Evolutionary conservation across 192 early-diverging fungal species (phyloP).

Genomic region (Backusella liffmaniae): DNA sequence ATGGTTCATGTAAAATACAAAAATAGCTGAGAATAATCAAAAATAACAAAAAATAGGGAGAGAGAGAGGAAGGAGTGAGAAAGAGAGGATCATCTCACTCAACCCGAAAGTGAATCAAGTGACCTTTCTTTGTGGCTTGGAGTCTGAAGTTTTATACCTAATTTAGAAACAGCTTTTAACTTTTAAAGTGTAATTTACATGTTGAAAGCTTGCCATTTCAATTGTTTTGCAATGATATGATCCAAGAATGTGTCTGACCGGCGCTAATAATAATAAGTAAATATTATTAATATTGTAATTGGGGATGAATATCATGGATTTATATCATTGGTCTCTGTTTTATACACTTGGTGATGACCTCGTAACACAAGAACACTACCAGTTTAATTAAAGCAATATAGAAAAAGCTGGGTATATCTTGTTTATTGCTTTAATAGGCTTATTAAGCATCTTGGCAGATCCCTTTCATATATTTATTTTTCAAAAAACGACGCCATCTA

Average conservation of each 20-base stretch:
- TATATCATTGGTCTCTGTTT: neutral
- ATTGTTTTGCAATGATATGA: no score
- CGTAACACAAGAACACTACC: neutral
- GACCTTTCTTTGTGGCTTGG: constrained; percentile 1
- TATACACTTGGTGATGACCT: neutral
- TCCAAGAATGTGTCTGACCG: no score
- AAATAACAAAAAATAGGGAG: neutral
- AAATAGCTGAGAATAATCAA: neutral
- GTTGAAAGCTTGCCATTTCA: no score
- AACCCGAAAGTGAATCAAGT: neutral
- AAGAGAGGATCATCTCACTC: neutral
- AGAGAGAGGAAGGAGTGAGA: neutral
- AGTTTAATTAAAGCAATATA: neutral
- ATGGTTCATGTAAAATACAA: neutral
- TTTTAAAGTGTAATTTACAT: neutral
- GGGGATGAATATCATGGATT: neutral
- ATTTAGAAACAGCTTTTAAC: neutral
- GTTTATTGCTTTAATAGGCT: neutral
- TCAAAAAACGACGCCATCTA: neutral
- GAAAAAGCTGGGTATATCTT: no score
- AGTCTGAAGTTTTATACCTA: neutral
- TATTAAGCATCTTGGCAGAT: neutral
- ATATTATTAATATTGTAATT: neutral
- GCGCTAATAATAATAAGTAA: neutral
- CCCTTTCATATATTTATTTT: neutral